Conservation (phyloP, 106 monocot genomes). For the Triglochin maritima region DNA sequence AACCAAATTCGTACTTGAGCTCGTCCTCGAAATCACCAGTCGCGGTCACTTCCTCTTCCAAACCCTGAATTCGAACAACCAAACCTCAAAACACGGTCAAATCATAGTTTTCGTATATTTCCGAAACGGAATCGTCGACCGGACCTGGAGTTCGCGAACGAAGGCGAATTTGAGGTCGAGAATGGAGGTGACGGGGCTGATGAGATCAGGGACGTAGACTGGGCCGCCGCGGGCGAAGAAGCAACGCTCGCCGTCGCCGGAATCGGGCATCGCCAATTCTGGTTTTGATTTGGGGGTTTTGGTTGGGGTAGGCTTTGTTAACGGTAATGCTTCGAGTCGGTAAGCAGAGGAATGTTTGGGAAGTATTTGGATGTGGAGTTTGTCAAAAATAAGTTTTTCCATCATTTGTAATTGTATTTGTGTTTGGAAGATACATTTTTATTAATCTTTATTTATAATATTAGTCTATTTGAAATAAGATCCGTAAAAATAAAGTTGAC, state of each 20-base stretch:
- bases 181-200: slow-evolving; percentile 47
- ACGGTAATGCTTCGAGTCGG: too few relatives aligned
- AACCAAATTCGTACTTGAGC: slow-evolving; percentile 26
- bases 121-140: neutral
- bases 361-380: too few relatives aligned
- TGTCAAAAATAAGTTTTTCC: too few relatives aligned
- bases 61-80: slow-evolving; percentile 9
- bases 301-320: neutral
- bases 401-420: too few relatives aligned
- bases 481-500: too few relatives aligned
- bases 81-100: neutral
- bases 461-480: too few relatives aligned
- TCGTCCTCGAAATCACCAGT: slow-evolving; percentile 39
- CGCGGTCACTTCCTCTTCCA: slow-evolving; percentile 31
- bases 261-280: neutral
- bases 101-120: neutral
- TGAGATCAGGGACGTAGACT: slow-evolving; percentile 45
- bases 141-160: slow-evolving; percentile 35
- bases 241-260: slow-evolving; percentile 1
- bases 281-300: neutral
- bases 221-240: slow-evolving; percentile 78
- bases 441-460: too few relatives aligned
- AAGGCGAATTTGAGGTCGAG: slow-evolving; percentile 46
- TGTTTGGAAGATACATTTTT: too few relatives aligned
- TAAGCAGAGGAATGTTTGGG: neutral